Conservation (phyloP, 805 yeast genomes). For the Scheffersomyces coipomensis region DNA sequence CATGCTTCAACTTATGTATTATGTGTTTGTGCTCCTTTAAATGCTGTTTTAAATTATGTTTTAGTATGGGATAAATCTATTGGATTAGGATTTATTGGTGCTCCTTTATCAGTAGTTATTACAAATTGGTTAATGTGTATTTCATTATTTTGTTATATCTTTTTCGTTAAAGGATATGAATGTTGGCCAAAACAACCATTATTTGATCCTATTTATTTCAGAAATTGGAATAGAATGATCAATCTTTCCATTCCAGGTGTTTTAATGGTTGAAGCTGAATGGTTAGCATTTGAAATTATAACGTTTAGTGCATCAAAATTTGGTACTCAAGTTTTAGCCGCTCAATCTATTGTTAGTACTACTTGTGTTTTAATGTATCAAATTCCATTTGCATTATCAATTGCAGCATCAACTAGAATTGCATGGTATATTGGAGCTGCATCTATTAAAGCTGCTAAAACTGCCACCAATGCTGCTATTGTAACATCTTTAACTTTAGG, state of each 20-base stretch:
- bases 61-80: slow-evolving; percentile 63
- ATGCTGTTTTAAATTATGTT: slow-evolving; percentile 62
- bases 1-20: slow-evolving; percentile 77
- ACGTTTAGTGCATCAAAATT: slow-evolving; percentile 68
- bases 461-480: slow-evolving; percentile 38
- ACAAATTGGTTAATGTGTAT: slow-evolving; percentile 72
- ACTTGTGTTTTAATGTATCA: slow-evolving; percentile 69
- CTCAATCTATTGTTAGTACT: slow-evolving; percentile 71
- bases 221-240: slow-evolving; percentile 65
- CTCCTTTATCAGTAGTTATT: slow-evolving; percentile 71
- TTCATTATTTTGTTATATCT: slow-evolving; percentile 49
- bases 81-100: slow-evolving; percentile 70
- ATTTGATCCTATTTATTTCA: slow-evolving; percentile 25
- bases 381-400: slow-evolving; percentile 72
- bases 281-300: slow-evolving; percentile 73
- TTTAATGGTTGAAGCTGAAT: slow-evolving; percentile 75
- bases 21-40: slow-evolving; percentile 70
- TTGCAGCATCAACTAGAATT: slow-evolving; percentile 73
- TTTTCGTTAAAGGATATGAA: slow-evolving; percentile 42
- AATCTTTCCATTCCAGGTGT: slow-evolving; percentile 70
- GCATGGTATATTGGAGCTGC: slow-evolving; percentile 77
- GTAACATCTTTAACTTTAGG: slow-evolving; percentile 32
- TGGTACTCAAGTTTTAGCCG: slow-evolving; percentile 66
- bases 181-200: slow-evolving; percentile 39
- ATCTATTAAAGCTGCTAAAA: slow-evolving; percentile 34